Percentiles rank a stretch among this genome's conserved stretches.
Conservation (phyloP, 352 stramenopile species). For the Pythium brachiatum region DNA sequence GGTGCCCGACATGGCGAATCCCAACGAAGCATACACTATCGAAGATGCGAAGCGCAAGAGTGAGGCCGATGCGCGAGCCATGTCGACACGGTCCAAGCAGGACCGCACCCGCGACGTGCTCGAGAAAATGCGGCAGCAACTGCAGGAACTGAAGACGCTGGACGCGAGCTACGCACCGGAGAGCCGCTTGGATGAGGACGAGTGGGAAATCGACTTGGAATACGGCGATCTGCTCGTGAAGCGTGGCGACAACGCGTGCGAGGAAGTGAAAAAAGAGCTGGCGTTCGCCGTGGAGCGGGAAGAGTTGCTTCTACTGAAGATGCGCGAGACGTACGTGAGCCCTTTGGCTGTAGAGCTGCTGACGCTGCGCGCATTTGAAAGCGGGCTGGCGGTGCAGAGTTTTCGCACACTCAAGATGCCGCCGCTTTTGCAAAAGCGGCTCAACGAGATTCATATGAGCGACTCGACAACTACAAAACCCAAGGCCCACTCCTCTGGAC, state of each 20-base stretch:
- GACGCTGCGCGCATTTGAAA: conserved; percentile 69
- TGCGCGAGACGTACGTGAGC: conserved; percentile 74
- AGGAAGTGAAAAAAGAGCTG: conserved; percentile 87
- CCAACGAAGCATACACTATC: conserved; percentile 86
- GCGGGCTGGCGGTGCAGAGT: conserved; percentile 59
- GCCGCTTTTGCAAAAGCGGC: conserved; percentile 51
- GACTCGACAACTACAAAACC: conserved; percentile 18
- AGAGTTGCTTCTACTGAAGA: conserved; percentile 82
- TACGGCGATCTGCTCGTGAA: conserved; percentile 69
- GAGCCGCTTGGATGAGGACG: conserved; percentile 54
- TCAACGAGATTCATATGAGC: conserved; percentile 65
- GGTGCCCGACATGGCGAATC: conserved; percentile 68
- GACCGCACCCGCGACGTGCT: conserved; percentile 87
- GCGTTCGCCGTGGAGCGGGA: conserved; percentile 77
- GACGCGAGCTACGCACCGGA: conserved; percentile 53
- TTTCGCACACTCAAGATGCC: conserved; percentile 85
- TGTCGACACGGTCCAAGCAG: conserved; percentile 70
- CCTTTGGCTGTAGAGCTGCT: conserved; percentile 74
- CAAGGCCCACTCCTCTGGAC: conserved; percentile 11
- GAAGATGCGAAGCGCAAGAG: conserved; percentile 91
- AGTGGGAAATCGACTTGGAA: conserved; percentile 89
- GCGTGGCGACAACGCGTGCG: conserved; percentile 73
- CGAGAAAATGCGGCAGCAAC: conserved; percentile 77
- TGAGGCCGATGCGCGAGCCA: conserved; percentile 76
- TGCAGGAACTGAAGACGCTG: conserved; percentile 59